A percentile compares a stretch with the other conserved stretches of the same genome.
These are phyloP conservation scores for Puccinia hordei DNA, from an alignment of 1,284 basidiomycete species.

Conservation along the genomic window DNA sequence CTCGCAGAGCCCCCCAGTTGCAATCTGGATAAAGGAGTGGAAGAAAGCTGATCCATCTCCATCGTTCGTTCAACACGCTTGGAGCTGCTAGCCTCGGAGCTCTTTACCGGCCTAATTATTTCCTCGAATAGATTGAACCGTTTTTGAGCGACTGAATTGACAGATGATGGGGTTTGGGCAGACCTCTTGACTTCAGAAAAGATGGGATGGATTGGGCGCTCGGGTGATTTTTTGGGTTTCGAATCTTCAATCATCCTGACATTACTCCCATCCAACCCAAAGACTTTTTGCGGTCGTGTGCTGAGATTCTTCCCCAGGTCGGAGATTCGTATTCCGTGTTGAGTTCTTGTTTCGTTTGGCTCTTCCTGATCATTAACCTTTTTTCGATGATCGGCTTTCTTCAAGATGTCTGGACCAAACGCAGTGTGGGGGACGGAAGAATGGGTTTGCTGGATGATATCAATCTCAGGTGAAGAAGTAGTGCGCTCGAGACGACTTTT, in stretches of 20 bases:
- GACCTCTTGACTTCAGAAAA: neutral
- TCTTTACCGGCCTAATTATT: neutral
- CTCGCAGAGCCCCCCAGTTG: neutral
- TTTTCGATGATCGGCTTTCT: neutral
- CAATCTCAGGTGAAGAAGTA: neutral
- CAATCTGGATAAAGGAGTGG: constrained; percentile 26
- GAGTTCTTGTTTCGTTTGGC: neutral
- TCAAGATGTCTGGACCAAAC: neutral
- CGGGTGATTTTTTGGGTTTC: neutral
- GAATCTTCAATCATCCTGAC: neutral
- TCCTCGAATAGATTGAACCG: neutral
- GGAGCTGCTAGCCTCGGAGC: neutral
- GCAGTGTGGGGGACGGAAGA: neutral
- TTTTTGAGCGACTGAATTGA: neutral
- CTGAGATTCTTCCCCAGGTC: constrained; percentile 6
- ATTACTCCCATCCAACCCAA: neutral
- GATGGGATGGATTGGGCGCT: neutral
- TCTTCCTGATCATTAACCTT: neutral
- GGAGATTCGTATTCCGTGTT: neutral
- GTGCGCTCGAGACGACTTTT: neutral
- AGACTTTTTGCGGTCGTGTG: neutral
- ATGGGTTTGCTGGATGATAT: neutral
- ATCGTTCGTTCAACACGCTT: neutral
- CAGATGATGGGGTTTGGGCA: neutral
- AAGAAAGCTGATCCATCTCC: neutral